A percentile compares a stretch with the other conserved stretches of the same genome.
Evolutionary conservation across 352 stramenopile genomes (phyloP).

Genomic region (Phytophthora vignae): DNA sequence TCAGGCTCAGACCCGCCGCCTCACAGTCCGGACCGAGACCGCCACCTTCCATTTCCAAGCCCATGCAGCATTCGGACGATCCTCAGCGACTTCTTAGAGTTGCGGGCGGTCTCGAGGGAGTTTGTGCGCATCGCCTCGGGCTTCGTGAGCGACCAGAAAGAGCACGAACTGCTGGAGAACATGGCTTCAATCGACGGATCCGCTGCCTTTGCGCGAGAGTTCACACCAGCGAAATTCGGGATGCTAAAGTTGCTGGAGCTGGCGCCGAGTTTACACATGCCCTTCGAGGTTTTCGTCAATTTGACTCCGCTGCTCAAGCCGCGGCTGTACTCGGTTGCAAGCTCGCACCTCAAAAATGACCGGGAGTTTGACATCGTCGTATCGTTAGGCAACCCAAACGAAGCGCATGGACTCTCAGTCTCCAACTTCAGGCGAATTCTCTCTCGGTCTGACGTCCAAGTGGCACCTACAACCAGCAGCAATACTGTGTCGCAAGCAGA

Average conservation of each 20-base stretch:
- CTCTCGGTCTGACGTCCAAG: background rate
- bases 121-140: conserved; percentile 58
- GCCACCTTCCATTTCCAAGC: conserved; percentile 87
- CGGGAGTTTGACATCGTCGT: conserved; percentile 90
- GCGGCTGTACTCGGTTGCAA: conserved; percentile 95
- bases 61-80: conserved; percentile 90
- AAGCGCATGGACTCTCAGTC: conserved; percentile 36
- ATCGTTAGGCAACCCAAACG: conserved; percentile 70
- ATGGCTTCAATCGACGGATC: conserved; percentile 76
- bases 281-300: conserved; percentile 84
- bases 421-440: conserved; percentile 32
- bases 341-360: conserved; percentile 70
- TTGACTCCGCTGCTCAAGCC: conserved; percentile 89
- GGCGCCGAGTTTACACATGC: conserved; percentile 53
- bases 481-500: background rate
- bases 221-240: conserved; percentile 75
- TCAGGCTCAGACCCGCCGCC: background rate
- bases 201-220: conserved; percentile 80
- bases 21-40: background rate
- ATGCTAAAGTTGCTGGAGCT: conserved; percentile 83
- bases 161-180: conserved; percentile 55
- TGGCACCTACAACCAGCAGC: background rate
- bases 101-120: conserved; percentile 77
- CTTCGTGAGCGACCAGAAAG: conserved; percentile 50
- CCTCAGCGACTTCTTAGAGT: conserved; percentile 92